Conservation (phyloP, 768 basidiomycete species). For the Tylopilus sp. region DNA sequence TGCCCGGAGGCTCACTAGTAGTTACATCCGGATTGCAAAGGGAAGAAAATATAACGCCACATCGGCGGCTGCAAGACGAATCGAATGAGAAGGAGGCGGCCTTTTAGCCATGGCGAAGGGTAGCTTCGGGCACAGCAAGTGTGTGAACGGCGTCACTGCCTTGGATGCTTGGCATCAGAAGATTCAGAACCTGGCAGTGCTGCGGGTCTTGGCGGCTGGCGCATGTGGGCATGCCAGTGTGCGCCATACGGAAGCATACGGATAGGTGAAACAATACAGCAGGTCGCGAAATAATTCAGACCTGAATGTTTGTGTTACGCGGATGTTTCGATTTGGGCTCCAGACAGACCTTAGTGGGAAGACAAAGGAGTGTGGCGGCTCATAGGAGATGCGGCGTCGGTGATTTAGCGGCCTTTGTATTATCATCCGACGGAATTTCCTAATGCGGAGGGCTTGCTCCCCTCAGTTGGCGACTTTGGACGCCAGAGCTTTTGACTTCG, state of each 20-base stretch:
- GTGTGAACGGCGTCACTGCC: background rate
- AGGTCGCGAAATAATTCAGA: too few relatives aligned
- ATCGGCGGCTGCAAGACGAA: background rate
- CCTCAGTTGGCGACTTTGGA: background rate
- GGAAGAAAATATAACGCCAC: too few relatives aligned
- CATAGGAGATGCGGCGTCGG: background rate
- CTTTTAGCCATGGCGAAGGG: background rate
- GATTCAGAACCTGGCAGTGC: background rate
- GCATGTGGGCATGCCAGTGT: background rate
- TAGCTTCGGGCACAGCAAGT: background rate
- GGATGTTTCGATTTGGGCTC: too few relatives aligned
- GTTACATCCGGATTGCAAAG: too few relatives aligned
- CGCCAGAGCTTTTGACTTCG: background rate
- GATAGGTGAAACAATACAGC: too few relatives aligned
- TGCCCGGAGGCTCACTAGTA: too few relatives aligned
- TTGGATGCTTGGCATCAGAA: background rate
- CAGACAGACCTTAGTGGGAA: too few relatives aligned
- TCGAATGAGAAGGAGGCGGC: background rate
- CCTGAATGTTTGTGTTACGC: too few relatives aligned
- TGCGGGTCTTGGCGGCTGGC: background rate
- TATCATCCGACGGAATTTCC: conserved; percentile 9
- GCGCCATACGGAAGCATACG: too few relatives aligned
- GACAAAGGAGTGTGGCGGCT: background rate
- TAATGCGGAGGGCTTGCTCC: background rate
- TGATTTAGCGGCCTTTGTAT: background rate